Evolutionary conservation across 2,329 filamentous ascomycete species (phyloP), one percentile per base, ranked within the genome.

Genomic region (Fusarium proliferatum): DNA sequence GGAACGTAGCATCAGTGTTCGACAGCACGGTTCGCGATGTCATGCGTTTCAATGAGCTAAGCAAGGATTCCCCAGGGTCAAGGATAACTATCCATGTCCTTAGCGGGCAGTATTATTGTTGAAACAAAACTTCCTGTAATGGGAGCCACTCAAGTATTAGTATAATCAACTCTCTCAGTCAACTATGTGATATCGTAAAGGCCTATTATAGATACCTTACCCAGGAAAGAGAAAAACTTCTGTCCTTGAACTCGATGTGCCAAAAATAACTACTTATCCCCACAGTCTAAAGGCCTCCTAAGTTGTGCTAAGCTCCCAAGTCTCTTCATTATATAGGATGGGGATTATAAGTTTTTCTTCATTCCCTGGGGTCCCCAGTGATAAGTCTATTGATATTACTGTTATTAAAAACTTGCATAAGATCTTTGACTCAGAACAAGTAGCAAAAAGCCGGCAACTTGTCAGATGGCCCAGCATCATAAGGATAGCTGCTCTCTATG

Each of bases 51-150:
- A 39, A 15, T 28, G n/a, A 38, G 51, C 59, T 58, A 61, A 58
- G 51, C 59, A 61, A 61, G 59, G 59, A 19, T 61, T 61, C 59
- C 59, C 59, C 59, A 45, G 59, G 10, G 19, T 45, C 33, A 61
- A 34, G 39, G 38, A 42, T 61, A 43, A 17, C 23, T 57, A 61
- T 61, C 51, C 51, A 61, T 61, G 59, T 17, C 39, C 38, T 58
- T 61, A 61, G n/a, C 9, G 11, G 30, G 28, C 23, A 30, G 21
- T 43, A 10, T 38, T 58, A 58, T 58, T 30, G 41, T 26, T 51
- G 33, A 36, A 55, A 41, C 34, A 28, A 51, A 38, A 34, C 34
- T 28, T 11, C 21, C 33, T 49, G 8, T 8, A 38, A 9, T 28
- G 21, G 23, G 19, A 51, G 33, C 56, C 13, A 4, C 1, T 3